phyloP scores from a whole-genome alignment of 345 rosid genomes.

The Arabidopsis suecica region DNA sequence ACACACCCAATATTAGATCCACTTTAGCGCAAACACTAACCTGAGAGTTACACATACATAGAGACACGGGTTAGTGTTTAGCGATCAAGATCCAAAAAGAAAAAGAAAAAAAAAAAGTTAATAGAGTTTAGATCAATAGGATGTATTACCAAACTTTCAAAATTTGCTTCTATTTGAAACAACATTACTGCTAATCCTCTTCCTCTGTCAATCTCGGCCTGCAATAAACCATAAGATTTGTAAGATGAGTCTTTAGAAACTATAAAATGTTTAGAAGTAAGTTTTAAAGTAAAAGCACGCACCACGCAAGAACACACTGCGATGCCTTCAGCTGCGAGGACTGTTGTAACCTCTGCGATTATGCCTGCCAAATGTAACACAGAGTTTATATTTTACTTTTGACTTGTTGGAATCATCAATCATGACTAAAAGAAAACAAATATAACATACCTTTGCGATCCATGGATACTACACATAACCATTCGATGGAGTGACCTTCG shows the following conservation, averaged over 20 bases:
- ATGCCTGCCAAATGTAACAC: slow-evolving; percentile 59
- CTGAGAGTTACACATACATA: slow-evolving; percentile 47
- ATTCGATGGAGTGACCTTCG: slow-evolving; percentile 88
- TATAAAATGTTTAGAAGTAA: background rate
- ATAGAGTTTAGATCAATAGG: slow-evolving; percentile 5
- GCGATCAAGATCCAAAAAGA: background rate
- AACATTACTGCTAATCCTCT: slow-evolving; percentile 92
- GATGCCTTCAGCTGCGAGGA: slow-evolving; percentile 69
- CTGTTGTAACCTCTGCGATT: slow-evolving; percentile 88
- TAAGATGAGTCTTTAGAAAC: slow-evolving; percentile 5
- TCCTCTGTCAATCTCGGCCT: slow-evolving; percentile 94
- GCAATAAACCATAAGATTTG: slow-evolving; percentile 7
- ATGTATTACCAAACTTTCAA: slow-evolving; percentile 69
- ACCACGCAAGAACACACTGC: slow-evolving; percentile 90
- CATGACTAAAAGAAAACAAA: background rate
- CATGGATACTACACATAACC: slow-evolving; percentile 89
- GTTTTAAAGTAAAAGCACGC: slow-evolving; percentile 36
- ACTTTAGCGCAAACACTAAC: slow-evolving; percentile 74
- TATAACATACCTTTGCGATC: slow-evolving; percentile 73
- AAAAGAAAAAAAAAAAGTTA: background rate
- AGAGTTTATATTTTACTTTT: slow-evolving; percentile 5
- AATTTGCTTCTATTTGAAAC: slow-evolving; percentile 81
- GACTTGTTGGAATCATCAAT: slow-evolving; percentile 8
- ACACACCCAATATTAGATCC: slow-evolving; percentile 82
- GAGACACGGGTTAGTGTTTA: slow-evolving; percentile 14